Evolutionary conservation across 345 rosid species (phyloP).

Genomic region (Citrus sp.): DNA sequence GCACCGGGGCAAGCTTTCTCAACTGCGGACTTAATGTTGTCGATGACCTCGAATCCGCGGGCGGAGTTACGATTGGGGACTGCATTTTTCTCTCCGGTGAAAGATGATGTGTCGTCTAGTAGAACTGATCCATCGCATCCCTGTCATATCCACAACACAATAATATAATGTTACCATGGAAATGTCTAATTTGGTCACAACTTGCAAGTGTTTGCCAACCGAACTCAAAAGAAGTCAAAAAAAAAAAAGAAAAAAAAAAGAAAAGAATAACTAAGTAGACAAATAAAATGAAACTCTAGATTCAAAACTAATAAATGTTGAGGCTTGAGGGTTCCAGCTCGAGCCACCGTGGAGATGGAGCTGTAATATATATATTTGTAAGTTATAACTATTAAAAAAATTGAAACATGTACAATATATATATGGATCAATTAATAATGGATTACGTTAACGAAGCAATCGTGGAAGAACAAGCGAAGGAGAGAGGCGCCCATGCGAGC

Average conservation of each 20-base stretch:
- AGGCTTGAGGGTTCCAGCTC: too few relatives aligned
- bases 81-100: constrained; percentile 82
- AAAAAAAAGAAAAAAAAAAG: not conserved
- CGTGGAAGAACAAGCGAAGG: constrained; percentile 87
- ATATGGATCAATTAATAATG: not conserved
- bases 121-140: constrained; percentile 90
- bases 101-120: constrained; percentile 71
- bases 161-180: not conserved
- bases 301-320: too few relatives aligned
- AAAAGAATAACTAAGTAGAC: not conserved
- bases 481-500: constrained; percentile 73
- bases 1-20: constrained; percentile 76
- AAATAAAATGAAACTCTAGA: not conserved
- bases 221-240: not conserved
- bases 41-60: constrained; percentile 76
- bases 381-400: too few relatives aligned
- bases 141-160: constrained; percentile 19
- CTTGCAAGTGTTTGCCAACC: not conserved
- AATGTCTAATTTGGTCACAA: not conserved
- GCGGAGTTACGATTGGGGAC: constrained; percentile 58
- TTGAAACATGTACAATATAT: too few relatives aligned
- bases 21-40: constrained; percentile 65
- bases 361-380: too few relatives aligned
- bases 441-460: constrained; percentile 86
- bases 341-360: too few relatives aligned